Base-by-base conservation (phyloP, 495 filamentous ascomycete species). In the Cairneyella variabilis region DNA sequence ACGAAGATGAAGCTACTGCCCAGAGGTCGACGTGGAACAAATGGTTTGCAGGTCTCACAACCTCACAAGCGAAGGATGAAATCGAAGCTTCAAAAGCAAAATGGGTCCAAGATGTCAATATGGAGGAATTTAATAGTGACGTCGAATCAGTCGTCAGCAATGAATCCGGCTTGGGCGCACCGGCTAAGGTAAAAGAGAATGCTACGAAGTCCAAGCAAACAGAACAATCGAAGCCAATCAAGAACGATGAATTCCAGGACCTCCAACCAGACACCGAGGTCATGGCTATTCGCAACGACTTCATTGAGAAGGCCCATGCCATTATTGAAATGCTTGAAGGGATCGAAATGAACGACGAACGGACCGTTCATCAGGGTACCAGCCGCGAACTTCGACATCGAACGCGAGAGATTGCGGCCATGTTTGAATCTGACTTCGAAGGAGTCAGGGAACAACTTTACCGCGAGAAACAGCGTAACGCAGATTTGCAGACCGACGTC, bases 61-160 rank as follows among this genome's bases (percentile, higher is more conserved):
- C n/a, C n/a, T n/a, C n/a, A n/a, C n/a, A n/a, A n/a, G n/a, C n/a
- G n/a, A n/a, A n/a, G n/a, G n/a, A n/a, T n/a, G n/a, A n/a, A n/a
- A n/a, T n/a, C n/a, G n/a, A n/a, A n/a, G n/a, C n/a, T n/a, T n/a
- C n/a, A n/a, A n/a, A n/a, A n/a, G n/a, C n/a, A n/a, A n/a, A n/a
- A n/a, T n/a, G n/a, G n/a, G n/a, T n/a, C n/a, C n/a, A n/a, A n/a
- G n/a, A n/a, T n/a, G n/a, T n/a, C n/a, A n/a, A n/a, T n/a, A n/a
- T n/a, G n/a, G n/a, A n/a, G n/a, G n/a, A n/a, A n/a, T n/a, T n/a
- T n/a, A n/a, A 54, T 8, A 54, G 28, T 20, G 51, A 54, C 30
- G 32, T 54, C 11, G 41, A 54, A 28, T 46, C 41, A 23, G 41
- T 46, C 8, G 12, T 38, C 21, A 54, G 51, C 28, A 26, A 38